phyloP scores from a whole-genome alignment of 371 early-diverging fungal species.

The Mucor velutinosus region DNA sequence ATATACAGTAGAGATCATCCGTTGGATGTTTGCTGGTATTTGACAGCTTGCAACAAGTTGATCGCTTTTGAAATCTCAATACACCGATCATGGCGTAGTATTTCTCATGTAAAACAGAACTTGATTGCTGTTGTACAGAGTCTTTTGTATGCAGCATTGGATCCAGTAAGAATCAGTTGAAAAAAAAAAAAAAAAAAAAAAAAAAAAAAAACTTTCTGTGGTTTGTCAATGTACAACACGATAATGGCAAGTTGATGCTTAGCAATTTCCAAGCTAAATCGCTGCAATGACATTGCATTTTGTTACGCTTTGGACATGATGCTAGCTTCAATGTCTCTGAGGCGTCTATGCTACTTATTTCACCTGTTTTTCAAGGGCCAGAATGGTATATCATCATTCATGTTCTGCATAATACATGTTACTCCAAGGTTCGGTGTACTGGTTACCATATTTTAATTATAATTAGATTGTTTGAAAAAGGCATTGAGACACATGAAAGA shows the following conservation, averaged over 20 bases:
- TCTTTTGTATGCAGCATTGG: not conserved
- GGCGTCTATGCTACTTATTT: not conserved
- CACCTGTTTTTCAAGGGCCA: not conserved
- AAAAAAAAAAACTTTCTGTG: no score
- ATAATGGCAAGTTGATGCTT: not conserved
- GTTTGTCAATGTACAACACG: not conserved
- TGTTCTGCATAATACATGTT: not conserved
- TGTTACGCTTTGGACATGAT: not conserved
- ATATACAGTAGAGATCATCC: not conserved
- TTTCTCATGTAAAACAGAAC: not conserved
- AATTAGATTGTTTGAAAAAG: not conserved
- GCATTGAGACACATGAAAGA: not conserved
- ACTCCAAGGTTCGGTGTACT: not conserved
- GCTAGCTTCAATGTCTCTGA: not conserved
- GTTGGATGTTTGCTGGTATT: not conserved
- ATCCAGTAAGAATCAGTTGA: no score
- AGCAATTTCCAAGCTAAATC: not conserved
- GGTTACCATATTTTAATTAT: not conserved
- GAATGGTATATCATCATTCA: not conserved
- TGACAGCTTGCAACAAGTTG: not conserved
- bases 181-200: no score
- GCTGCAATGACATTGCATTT: not conserved
- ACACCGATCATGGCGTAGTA: not conserved
- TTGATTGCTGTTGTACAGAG: not conserved
- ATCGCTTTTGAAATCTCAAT: not conserved